phyloP scores from a whole-genome alignment of 805 yeast genomes.

The Kockiozyma suomiensis region DNA sequence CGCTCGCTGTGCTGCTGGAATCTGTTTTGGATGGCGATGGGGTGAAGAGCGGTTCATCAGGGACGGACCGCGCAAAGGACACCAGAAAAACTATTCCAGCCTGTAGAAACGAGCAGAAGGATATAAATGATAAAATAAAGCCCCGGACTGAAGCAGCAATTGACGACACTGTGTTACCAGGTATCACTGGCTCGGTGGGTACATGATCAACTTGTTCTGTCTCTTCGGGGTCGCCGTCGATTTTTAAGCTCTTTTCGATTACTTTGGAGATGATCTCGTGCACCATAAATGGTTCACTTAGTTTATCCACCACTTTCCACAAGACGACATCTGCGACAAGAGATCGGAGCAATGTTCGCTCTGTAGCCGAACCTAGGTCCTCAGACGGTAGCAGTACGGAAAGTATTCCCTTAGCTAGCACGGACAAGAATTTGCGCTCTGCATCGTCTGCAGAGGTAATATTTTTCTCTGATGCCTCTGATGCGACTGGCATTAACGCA shows the following conservation, averaged over 20 bases:
- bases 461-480: background rate
- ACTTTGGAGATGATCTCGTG: slow-evolving; percentile 48
- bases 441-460: slow-evolving; percentile 21
- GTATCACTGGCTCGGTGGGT: background rate
- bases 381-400: slow-evolving; percentile 47
- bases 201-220: background rate
- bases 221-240: background rate
- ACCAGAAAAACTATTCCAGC: slow-evolving; percentile 21
- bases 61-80: slow-evolving; percentile 18
- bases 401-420: slow-evolving; percentile 45
- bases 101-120: slow-evolving; percentile 18
- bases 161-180: background rate
- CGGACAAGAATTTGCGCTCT: slow-evolving; percentile 43
- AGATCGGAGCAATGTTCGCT: slow-evolving; percentile 46
- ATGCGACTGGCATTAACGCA: slow-evolving; percentile 39
- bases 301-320: slow-evolving; percentile 48
- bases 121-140: slow-evolving; percentile 3
- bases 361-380: slow-evolving; percentile 47
- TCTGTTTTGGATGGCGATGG: background rate
- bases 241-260: slow-evolving; percentile 28
- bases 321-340: slow-evolving; percentile 50
- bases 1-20: background rate
- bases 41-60: background rate
- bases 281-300: slow-evolving; percentile 56
- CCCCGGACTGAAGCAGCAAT: background rate